Base-by-base conservation (phyloP, 2,329 filamentous ascomycete species). In the Thielaviopsis euricoi region DNA sequence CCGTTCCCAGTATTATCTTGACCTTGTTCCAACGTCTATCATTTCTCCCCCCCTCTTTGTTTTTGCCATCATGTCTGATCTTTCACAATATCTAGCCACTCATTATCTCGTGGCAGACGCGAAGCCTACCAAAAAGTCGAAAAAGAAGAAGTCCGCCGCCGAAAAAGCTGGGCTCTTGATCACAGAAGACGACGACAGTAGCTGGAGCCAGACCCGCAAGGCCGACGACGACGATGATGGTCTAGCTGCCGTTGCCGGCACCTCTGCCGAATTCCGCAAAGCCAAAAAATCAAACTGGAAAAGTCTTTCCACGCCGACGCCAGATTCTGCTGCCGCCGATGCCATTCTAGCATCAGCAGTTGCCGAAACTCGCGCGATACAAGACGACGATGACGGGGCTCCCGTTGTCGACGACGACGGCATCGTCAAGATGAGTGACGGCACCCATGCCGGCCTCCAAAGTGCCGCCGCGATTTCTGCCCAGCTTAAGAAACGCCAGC, bases 31-130 rank as follows among this genome's bases (percentile, higher is more conserved):
- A 9, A n/a, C n/a, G n/a, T n/a, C n/a, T n/a, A n/a, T n/a, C 49
- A 17, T 6, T 9, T 26, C 26, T 52, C 6, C 3, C 15, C 13
- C 37, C 26, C 22, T 37, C 17, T 10, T 26, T 9, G 29, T 51
- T 21, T 9, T 10, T 33, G 19, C 7, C 23, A 48, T 48, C 10
- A 60, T 60, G 59, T 60, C 59, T n/a, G 77, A 81, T 64, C 78
- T 96, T 63, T 84, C 89, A 60, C 82, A 83, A 66, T 98, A 97
- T 67, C 81, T 98, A 40, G 90, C 91, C 43, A 85, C 88, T 62
- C 93, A 89, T 70, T 98, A 98, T 69, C 83, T 98, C 54, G 73
- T 77, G 58, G 74, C 78, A 48, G 77, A 81, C 61, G 70, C 74
- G 6, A 80, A 79, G 62, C 75, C 78, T 19, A 65, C 72, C 53